Evolutionary conservation across 2,329 filamentous ascomycete species (phyloP), one percentile per base, ranked within the genome.

Genomic region (Trichophyton benhamiae): DNA sequence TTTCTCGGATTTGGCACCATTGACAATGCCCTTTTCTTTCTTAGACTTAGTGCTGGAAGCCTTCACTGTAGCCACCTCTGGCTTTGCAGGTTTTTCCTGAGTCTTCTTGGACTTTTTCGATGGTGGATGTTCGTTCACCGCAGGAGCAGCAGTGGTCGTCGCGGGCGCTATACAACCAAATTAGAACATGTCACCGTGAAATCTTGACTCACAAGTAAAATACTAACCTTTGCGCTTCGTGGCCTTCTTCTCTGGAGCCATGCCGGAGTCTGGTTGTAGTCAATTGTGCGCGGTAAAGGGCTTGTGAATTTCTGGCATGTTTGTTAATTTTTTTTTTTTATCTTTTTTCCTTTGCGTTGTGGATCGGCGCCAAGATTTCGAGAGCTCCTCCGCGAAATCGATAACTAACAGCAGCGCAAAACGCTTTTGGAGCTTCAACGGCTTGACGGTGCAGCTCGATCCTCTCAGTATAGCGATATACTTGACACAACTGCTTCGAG

Each of bases 51-150:
- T 72, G 41, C 71, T 67, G 27, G 67, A 49, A 33, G 70, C 66
- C 42, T 72, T 67, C 48, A 69, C 59, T 55, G 66, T 48, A 57
- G 73, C 66, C 53, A 67, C 61, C 58, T 68, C 55, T 46, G 65
- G 42, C 58, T 74, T 67, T 55, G 67, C 61, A 59, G 68, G 55
- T 64, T 74, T 75, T 61, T 67, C 66, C 58, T 72, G 70, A 65
- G 70, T 72, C 66, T 77, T 77, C 70, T 87, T 87, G 27, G 84
- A 83, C 69, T 87, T 88, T 62, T 79, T 79, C 9, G 81, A 80
- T 46, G 82, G 81, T 25, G 74, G 66, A 59, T 49, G 58, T 15
- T 81, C 79, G 63, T 70, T 72, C 60, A 69, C 73, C 57, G 71
- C 68, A 49, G 71, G 70, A 59, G 72, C 69, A 36, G 75, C 72